Conservation (phyloP, 495 filamentous ascomycete genomes). For the Pseudevernia furfuracea region DNA sequence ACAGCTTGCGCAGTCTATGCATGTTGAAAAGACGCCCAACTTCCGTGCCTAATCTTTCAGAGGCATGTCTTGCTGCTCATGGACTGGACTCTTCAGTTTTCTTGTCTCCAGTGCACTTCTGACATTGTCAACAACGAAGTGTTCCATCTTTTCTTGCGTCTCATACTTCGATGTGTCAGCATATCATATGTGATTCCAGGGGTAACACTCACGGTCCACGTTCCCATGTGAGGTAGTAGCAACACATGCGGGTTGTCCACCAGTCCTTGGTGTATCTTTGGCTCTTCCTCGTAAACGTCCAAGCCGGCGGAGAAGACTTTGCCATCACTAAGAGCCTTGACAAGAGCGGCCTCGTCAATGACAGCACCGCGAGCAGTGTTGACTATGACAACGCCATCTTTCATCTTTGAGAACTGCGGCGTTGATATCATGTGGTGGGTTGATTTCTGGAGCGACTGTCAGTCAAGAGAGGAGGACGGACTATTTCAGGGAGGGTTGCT, state of each 20-base stretch:
- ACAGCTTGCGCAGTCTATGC: too few relatives aligned
- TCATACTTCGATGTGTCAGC: conserved; percentile 33
- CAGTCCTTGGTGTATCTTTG: conserved; percentile 54
- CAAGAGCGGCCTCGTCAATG: conserved; percentile 64
- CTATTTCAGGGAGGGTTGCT: not conserved
- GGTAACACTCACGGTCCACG: conserved; percentile 39
- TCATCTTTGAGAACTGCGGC: conserved; percentile 60
- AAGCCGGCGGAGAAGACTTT: conserved; percentile 55
- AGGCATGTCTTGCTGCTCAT: conserved; percentile 42
- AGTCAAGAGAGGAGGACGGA: conserved; percentile 19
- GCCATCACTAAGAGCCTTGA: conserved; percentile 52
- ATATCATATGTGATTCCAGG: not conserved
- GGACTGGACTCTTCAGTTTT: conserved; percentile 49
- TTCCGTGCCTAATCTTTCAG: not conserved
- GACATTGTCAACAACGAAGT: conserved; percentile 56
- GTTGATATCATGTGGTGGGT: conserved; percentile 61
- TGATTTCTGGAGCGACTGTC: conserved; percentile 39
- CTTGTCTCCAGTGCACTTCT: conserved; percentile 46
- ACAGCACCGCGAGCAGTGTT: conserved; percentile 65
- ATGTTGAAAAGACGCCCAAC: not conserved
- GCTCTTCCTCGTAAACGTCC: conserved; percentile 66
- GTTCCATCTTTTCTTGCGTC: conserved; percentile 60
- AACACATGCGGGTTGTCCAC: conserved; percentile 52
- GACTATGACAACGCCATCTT: conserved; percentile 60
- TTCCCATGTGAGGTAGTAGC: conserved; percentile 64